These are phyloP conservation scores for Candida tropicalis DNA, from an alignment of 1,139 yeast species.

Conservation along the genomic window DNA sequence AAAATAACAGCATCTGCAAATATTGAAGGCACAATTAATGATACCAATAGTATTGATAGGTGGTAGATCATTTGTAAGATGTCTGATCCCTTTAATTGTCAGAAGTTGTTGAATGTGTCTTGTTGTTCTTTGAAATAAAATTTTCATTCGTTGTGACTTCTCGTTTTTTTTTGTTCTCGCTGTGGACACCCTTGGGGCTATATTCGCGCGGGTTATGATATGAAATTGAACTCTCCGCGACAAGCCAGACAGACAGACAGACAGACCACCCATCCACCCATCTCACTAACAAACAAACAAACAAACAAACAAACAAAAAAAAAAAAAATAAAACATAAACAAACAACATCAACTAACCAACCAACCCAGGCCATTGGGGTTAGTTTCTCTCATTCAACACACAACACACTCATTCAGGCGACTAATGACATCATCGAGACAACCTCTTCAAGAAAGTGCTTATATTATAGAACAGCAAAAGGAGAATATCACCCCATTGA, in stretches of 20 bases:
- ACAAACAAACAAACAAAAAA: background rate
- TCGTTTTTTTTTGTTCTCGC: no score
- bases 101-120: background rate
- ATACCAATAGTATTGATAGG: constrained; percentile 16
- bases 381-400: no score
- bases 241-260: no score
- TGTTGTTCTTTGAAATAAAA: background rate
- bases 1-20: constrained; percentile 5
- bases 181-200: no score
- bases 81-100: background rate
- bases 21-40: constrained; percentile 3
- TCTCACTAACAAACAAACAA: background rate
- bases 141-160: background rate
- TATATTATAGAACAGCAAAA: constrained; percentile 61
- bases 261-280: no score
- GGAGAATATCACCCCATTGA: constrained; percentile 75
- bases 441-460: background rate
- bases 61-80: background rate
- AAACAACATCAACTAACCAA: background rate
- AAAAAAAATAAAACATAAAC: background rate
- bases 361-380: background rate
- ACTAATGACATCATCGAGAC: background rate
- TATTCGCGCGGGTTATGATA: no score
- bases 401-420: background rate
- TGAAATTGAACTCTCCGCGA: no score